Evolutionary conservation across 2,329 filamentous ascomycete genomes (phyloP).

Genomic region (Trichoderma sp.): DNA sequence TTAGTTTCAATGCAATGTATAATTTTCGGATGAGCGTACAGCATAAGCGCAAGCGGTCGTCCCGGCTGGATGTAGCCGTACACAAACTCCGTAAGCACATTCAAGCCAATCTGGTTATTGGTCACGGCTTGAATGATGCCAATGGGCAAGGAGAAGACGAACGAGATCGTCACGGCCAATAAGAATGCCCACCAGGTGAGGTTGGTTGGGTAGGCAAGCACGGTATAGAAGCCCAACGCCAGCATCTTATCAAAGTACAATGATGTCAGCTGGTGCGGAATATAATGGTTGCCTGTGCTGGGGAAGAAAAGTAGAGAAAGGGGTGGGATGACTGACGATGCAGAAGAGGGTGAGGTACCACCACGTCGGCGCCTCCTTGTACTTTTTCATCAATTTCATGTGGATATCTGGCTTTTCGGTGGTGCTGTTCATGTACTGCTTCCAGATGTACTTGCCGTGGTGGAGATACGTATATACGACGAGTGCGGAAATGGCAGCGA

Average conservation of each 20-base stretch:
- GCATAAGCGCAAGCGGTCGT: constrained; percentile 72
- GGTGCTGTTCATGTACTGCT: constrained; percentile 62
- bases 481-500: constrained; percentile 70
- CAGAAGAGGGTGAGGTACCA: constrained; percentile 65
- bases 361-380: constrained; percentile 65
- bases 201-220: constrained; percentile 67
- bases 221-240: constrained; percentile 56
- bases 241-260: constrained; percentile 51
- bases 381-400: constrained; percentile 66
- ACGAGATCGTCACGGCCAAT: constrained; percentile 66
- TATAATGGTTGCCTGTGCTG: constrained; percentile 13
- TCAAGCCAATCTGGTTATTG: constrained; percentile 72
- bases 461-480: constrained; percentile 70
- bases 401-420: constrained; percentile 65
- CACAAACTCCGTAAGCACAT: constrained; percentile 75
- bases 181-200: constrained; percentile 75
- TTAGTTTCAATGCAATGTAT: background rate
- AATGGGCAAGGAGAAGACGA: constrained; percentile 66
- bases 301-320: no score
- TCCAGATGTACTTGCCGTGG: constrained; percentile 68
- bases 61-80: constrained; percentile 77
- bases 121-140: constrained; percentile 72
- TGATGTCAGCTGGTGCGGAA: constrained; percentile 18
- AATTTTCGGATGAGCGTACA: constrained; percentile 48
- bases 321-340: constrained; percentile 47